Conservation (phyloP, 1,284 basidiomycete species). For the Trichosporon sp. region DNA sequence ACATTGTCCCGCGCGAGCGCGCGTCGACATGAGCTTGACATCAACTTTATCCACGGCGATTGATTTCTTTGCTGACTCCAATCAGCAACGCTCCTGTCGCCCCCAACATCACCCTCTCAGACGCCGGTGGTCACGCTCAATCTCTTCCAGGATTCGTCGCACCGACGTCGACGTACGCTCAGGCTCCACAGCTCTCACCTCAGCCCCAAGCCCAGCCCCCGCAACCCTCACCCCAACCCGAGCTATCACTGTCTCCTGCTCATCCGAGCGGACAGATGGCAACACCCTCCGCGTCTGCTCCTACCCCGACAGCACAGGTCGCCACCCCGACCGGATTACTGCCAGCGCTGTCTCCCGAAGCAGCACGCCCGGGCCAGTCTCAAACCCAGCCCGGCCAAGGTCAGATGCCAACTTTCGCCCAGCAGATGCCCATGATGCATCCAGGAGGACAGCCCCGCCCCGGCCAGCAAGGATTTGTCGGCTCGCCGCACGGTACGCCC, state of each 20-base stretch:
- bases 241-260: background rate
- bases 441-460: conserved; percentile 1
- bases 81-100: background rate
- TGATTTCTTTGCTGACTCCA: background rate
- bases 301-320: background rate
- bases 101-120: background rate
- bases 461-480: background rate
- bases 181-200: background rate
- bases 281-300: background rate
- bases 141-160: background rate
- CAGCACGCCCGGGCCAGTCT: background rate
- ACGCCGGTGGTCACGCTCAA: background rate
- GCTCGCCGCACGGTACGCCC: background rate
- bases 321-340: background rate
- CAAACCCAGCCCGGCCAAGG: background rate
- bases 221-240: background rate
- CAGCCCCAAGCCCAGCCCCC: background rate
- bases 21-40: background rate
- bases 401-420: background rate
- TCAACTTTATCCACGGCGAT: background rate
- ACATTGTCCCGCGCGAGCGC: background rate
- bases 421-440: conserved; percentile 4
- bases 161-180: background rate
- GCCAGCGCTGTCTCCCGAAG: background rate
- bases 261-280: background rate